These are phyloP conservation scores for Coemansia sp. DNA, from an alignment of 371 early-diverging fungal genomes.

Conservation along the genomic window DNA sequence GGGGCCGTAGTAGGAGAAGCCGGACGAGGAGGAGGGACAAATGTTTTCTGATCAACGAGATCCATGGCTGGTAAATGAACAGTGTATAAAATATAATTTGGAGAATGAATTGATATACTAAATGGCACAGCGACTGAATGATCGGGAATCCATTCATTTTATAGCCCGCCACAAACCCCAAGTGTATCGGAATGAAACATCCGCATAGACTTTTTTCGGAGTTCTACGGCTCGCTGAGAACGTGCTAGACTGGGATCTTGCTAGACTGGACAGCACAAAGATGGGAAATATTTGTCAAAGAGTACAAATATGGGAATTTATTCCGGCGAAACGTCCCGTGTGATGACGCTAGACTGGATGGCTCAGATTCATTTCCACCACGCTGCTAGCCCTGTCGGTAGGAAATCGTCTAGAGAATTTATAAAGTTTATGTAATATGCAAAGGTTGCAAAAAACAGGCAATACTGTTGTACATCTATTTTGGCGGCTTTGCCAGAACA, in stretches of 20 bases:
- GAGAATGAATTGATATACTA: neutral
- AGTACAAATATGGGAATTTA: too few species aligned
- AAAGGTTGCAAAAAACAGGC: neutral
- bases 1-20: neutral
- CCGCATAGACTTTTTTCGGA: neutral
- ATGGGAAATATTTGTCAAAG: neutral
- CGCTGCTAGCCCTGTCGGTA: neutral
- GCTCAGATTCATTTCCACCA: neutral
- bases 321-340: neutral
- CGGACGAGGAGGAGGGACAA: neutral
- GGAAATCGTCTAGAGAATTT: neutral
- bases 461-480: constrained; percentile 1
- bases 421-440: neutral
- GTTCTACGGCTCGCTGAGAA: neutral
- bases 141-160: neutral
- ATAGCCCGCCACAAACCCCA: neutral
- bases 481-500: neutral
- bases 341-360: neutral
- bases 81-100: neutral
- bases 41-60: neutral
- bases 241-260: neutral
- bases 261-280: neutral
- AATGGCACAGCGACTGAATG: neutral
- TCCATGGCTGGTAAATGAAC: neutral
- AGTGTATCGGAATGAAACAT: neutral